Evolutionary conservation across 1,284 basidiomycete genomes (phyloP), one percentile per base, ranked within the genome.

Genomic region (Spongispora temasekensis): DNA sequence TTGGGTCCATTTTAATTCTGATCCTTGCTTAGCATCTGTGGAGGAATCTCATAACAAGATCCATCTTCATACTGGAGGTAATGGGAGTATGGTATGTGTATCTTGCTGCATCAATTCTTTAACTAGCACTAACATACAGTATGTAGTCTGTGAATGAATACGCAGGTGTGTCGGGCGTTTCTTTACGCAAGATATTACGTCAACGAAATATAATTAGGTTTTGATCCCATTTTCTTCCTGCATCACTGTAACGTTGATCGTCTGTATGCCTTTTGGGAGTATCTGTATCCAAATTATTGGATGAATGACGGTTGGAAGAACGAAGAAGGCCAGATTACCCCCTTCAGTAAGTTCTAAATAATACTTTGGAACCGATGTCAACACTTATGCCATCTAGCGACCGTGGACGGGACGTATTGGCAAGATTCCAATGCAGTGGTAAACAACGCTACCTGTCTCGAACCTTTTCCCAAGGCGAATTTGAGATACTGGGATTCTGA

Each of bases 221-320:
- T 60, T 30, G 65, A 66, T 27, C 66, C 66, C 1, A 66, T 66
- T 8, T 66, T 66, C 53, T 60, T 31, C 35, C n/a, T 66, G 34
- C 65, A 66, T 19, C 65, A 66, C 15, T 63, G 66, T 31, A 66
- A 68, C 28, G 55, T 65, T n/a, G 64, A 65, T 19, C 64, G 64
- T 19, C 6, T 65, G 10, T 68, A 65, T n/a, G 59, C 64, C 1
- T 63, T 65, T 50, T 65, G 65, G 65, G 66, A 65, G 35, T 63
- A 68, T 27, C 10, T 65, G 35, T 65, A 65, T 15, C 55, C 66
- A 4, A 3, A 67, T 0, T 67, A 65, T 27, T 65, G 64, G 64
- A 57, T 65, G 1, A 60, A 23, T 32, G 21, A 17, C 6, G 66
- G 65, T 13, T 68, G 65, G 65, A 64, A 58, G 21, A 25, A 53